A percentile compares a stretch with the other conserved stretches of the same genome.
phyloP scores from a whole-genome alignment of 192 early-diverging fungal species.

The Dissophora globulifera region DNA sequence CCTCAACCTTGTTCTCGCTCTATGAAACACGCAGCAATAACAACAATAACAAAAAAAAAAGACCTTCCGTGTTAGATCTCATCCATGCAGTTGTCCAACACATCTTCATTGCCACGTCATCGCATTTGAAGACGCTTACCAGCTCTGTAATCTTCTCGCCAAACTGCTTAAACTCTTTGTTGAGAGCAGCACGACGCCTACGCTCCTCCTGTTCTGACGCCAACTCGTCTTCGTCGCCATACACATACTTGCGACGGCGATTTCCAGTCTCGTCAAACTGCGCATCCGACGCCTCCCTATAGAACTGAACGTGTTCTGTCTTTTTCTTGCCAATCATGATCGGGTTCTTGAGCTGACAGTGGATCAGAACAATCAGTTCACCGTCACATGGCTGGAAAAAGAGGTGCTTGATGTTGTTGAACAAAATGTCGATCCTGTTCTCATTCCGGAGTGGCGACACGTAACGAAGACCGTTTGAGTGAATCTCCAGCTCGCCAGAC shows the following conservation, averaged over 20 bases:
- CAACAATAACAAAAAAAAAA: background rate
- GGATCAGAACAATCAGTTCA: conserved; percentile 94
- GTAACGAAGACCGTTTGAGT: conserved; percentile 95
- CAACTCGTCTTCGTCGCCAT: conserved; percentile 99
- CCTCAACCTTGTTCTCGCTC: conserved; percentile 84
- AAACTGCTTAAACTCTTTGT: conserved; percentile 95
- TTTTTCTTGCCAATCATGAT: conserved; percentile 99
- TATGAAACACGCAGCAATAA: conserved; percentile 16
- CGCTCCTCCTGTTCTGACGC: conserved; percentile 96
- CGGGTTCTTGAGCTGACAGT: conserved; percentile 95
- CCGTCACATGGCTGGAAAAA: conserved; percentile 99
- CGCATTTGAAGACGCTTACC: conserved; percentile 52
- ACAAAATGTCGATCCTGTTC: conserved; percentile 83
- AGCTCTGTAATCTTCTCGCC: conserved; percentile 88
- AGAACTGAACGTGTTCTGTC: conserved; percentile 98
- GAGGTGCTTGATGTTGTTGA: conserved; percentile 97
- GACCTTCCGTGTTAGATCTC: too few relatives aligned
- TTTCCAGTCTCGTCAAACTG: conserved; percentile 98
- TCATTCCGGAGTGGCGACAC: conserved; percentile 81
- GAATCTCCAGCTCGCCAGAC: conserved; percentile 98
- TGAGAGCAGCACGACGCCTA: conserved; percentile 81
- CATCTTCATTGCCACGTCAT: background rate
- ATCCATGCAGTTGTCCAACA: too few relatives aligned
- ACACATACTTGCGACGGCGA: conserved; percentile 80
- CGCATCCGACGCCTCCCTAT: conserved; percentile 94